Evolutionary conservation across 108 stramenopile species (phyloP), one percentile per base, ranked within the genome.

Genomic region (Mayamaea pseudoterrestris): DNA sequence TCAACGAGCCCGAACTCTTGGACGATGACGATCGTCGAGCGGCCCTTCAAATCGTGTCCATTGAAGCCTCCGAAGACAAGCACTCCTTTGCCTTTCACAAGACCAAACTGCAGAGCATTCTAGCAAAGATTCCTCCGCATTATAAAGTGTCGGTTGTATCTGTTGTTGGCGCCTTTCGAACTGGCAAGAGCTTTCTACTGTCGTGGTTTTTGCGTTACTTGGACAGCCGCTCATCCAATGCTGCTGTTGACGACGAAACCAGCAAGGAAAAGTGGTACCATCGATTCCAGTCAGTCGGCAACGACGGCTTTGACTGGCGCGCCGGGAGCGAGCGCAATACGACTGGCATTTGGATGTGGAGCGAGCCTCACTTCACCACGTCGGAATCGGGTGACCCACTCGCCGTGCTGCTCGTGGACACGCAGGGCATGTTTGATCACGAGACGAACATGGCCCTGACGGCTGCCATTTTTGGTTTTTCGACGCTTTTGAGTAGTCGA

Each of bases 261-360:
- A 56, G 67, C 13, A 61, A 43, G 8, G 58, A 63, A 41, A 66
- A 63, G 17, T 86, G 84, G 86, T 82, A 69, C 48, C 68, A 83
- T 39, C 60, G 66, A 48, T 27, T 69, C 54, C 50, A 84, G 42
- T 60, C 76, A 36, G 30, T 81, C 57, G 61, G 76, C 46, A 62
- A 81, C 41, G 42, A 73, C 44, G 73, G 64, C 34, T 99, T 99
- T 61, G 71, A 85, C 40, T 99, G 98, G 98, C 46, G 90, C 17
- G 95, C 93, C 18, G 98, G 98, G 13, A 63, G 62, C 27, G 91
- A 94, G 31, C 75, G 96, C 20, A 80, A 93, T 63, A 99, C 96
- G 25, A 97, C 96, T 3, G 98, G 98, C 24, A 99, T 99, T 55
- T 98, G 96, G 95, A 90, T 98, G 83, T 99, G 98, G 98, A 86